Percentiles rank a stretch among this genome's conserved stretches.
Conservation (phyloP, 495 filamentous ascomycete genomes). For the Symbiotaphrina buchneri region DNA sequence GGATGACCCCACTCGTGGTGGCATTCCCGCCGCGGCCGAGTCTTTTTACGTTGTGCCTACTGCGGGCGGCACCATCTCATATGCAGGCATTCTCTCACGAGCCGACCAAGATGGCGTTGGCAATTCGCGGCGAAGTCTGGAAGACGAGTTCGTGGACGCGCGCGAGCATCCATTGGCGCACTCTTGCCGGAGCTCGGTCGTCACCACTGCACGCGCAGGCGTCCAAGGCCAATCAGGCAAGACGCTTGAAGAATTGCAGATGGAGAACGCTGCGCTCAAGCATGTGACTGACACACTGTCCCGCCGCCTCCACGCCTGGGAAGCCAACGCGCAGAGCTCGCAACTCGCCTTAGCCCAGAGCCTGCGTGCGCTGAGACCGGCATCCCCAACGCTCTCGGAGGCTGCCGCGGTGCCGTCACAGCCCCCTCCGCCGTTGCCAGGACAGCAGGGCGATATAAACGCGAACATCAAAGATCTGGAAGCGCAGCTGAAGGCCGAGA, state of each 20-base stretch:
- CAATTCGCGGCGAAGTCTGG: constrained; percentile 15
- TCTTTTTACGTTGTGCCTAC: constrained; percentile 91
- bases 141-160: constrained; percentile 70
- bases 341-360: constrained; percentile 63
- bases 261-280: constrained; percentile 60
- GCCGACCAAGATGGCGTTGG: constrained; percentile 33
- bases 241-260: constrained; percentile 58
- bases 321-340: constrained; percentile 61
- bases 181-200: constrained; percentile 5
- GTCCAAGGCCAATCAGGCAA: too few relatives aligned
- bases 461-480: constrained; percentile 27
- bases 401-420: constrained; percentile 11
- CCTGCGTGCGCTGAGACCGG: constrained; percentile 39
- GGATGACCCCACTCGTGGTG: constrained; percentile 17
- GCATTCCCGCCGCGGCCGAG: constrained; percentile 30
- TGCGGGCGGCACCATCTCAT: constrained; percentile 70
- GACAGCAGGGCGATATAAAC: constrained; percentile 6
- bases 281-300: constrained; percentile 55
- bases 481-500: constrained; percentile 22
- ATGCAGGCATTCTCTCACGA: constrained; percentile 64
- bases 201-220: constrained; percentile 3
- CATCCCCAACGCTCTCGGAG: constrained; percentile 10
- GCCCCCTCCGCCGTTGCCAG: constrained; percentile 12
- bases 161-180: constrained; percentile 35
- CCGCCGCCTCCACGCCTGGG: constrained; percentile 61